Base-by-base conservation (phyloP, 1,139 yeast genomes). In the Meyerozyma athensensis region DNA sequence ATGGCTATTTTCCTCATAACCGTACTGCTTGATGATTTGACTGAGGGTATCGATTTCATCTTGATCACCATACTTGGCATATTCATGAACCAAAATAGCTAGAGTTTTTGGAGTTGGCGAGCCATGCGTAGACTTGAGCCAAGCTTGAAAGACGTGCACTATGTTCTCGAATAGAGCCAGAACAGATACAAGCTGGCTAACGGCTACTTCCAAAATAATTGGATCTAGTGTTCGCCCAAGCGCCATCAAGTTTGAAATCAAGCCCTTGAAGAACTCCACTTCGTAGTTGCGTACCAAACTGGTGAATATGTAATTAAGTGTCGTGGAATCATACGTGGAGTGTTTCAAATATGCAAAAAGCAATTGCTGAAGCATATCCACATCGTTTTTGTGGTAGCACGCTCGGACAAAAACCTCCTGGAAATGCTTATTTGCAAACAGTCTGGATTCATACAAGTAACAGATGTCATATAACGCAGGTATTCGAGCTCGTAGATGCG, bases 141-240 rank as follows among this genome's bases (percentile, higher is more conserved):
- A 68, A 3, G 48, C 39, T 21, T 56, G 52, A 35, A 61, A 45
- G 4, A 59, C 37, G n/a, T 45, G 47, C n/a, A 46, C 40, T 12
- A 61, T 26, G 34, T 60, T 58, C 23, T 66, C 70, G 42, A 65
- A 66, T 8, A 67, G 39, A 2, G 68, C 52, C 31, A 58, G 67
- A 6, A 54, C 58, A 23, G 49, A 46, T 4, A 60, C 48, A 35
- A 66, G 51, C 38, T 55, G 57, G 20, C 40, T 37, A 5, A 66
- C 36, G 4, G 61, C 52, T 1, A 57, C 44, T 16, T 67, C 63
- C n/a, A 69, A 40, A 3, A 68, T 45, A 1, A 43, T 17, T 19
- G 56, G 43, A 20, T 63, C 51, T 36, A 61, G 43, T 17, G 49
- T 50, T 21, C 47, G 47, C 3, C 49, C 44, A 39, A 52, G 41